Percentiles rank a stretch among this genome's conserved stretches.
phyloP scores from a whole-genome alignment of 2,329 filamentous ascomycete genomes.

The Xylaria hypoxylon region DNA sequence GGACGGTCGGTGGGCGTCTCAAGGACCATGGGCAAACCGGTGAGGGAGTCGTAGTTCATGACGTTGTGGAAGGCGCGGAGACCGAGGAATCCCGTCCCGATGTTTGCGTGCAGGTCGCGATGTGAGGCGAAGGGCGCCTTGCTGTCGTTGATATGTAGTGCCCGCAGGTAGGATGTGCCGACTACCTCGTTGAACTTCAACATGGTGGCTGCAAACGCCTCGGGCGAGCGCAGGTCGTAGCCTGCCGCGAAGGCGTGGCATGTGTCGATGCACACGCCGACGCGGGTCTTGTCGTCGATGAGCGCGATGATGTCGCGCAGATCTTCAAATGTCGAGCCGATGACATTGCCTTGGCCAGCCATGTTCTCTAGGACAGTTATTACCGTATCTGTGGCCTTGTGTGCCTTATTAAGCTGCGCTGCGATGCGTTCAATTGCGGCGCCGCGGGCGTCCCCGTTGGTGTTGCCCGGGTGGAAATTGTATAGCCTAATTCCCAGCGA shows the following conservation, averaged over 20 bases:
- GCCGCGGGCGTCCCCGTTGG: slow-evolving; percentile 72
- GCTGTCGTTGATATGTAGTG: slow-evolving; percentile 93
- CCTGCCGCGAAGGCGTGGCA: slow-evolving; percentile 96
- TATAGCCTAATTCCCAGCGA: slow-evolving; percentile 89
- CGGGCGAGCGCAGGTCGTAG: slow-evolving; percentile 84
- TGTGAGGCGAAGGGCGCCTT: slow-evolving; percentile 87
- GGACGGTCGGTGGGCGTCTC: slow-evolving; percentile 92
- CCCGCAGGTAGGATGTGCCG: slow-evolving; percentile 82
- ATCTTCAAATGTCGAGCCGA: slow-evolving; percentile 88
- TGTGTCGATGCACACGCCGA: slow-evolving; percentile 96
- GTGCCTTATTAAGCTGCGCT: slow-evolving; percentile 82
- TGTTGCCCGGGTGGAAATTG: slow-evolving; percentile 96
- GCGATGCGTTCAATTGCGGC: slow-evolving; percentile 85
- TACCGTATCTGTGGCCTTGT: slow-evolving; percentile 79
- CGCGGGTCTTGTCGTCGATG: slow-evolving; percentile 82
- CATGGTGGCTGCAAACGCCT: slow-evolving; percentile 79
- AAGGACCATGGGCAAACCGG: slow-evolving; percentile 87
- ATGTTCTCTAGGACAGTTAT: slow-evolving; percentile 94
- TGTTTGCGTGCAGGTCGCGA: slow-evolving; percentile 93
- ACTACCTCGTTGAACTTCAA: slow-evolving; percentile 80
- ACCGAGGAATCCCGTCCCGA: slow-evolving; percentile 93
- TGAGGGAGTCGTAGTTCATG: slow-evolving; percentile 83
- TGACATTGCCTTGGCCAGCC: slow-evolving; percentile 88
- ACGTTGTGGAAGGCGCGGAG: slow-evolving; percentile 90
- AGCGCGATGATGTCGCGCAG: slow-evolving; percentile 84